These are phyloP conservation scores for Fusarium sacchari DNA, from an alignment of 2,329 filamentous ascomycete species.

Conservation along the genomic window DNA sequence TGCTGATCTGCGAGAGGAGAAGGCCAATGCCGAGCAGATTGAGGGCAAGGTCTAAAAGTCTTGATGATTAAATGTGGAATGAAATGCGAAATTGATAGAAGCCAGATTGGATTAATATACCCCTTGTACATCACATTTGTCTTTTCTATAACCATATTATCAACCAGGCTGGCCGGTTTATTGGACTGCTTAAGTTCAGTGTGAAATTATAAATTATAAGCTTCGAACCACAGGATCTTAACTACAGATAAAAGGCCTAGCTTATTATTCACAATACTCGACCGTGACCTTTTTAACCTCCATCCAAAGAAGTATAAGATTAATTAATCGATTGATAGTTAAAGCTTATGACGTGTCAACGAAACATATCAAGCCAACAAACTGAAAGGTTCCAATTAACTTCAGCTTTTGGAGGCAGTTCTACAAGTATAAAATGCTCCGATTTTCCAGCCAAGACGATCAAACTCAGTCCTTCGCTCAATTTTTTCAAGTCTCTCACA, in stretches of 20 bases:
- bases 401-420: not conserved
- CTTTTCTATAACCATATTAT: not conserved
- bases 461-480: not conserved
- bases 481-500: not conserved
- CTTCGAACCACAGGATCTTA: not conserved
- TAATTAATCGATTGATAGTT: not conserved
- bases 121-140: not conserved
- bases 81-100: not conserved
- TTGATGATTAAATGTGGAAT: not conserved
- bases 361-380: not conserved
- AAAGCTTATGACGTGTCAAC: not conserved
- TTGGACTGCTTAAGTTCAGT: not conserved
- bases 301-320: not conserved
- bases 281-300: not conserved
- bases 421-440: not conserved
- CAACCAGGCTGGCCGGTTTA: not conserved
- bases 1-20: constrained; percentile 43
- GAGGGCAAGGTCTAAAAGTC: constrained; percentile 27
- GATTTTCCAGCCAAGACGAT: not conserved
- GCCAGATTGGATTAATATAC: not conserved
- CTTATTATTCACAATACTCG: not conserved
- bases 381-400: not conserved
- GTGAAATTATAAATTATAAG: not conserved
- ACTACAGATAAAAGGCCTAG: too few relatives aligned
- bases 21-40: constrained; percentile 41